Evolutionary conservation across 441 rosid genomes (phyloP).

Genomic region (Adansonia gregorii): DNA sequence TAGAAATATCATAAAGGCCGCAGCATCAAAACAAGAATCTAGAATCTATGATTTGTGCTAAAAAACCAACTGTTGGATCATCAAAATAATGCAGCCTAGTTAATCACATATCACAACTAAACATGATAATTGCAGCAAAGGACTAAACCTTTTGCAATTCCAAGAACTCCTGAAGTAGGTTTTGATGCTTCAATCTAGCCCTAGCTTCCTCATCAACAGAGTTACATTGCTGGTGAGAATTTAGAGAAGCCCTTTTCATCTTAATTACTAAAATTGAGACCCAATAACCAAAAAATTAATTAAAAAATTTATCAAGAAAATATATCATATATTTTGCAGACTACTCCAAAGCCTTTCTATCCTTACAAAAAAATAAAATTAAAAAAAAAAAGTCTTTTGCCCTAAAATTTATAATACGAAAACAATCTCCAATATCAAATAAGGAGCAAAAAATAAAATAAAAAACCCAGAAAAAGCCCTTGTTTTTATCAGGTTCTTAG

Average conservation of each 20-base stretch:
- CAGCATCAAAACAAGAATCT: neutral
- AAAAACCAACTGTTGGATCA: neutral
- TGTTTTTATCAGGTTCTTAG: neutral
- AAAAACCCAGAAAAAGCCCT: slow-evolving; percentile 16
- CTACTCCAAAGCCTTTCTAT: neutral
- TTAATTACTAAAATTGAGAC: slow-evolving; percentile 26
- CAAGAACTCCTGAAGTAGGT: slow-evolving; percentile 44
- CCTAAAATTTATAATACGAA: neutral
- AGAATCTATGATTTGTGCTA: neutral
- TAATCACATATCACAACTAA: slow-evolving; percentile 8
- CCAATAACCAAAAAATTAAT: slow-evolving; percentile 5
- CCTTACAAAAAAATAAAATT: neutral
- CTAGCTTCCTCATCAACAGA: slow-evolving; percentile 34
- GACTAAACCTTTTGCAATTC: slow-evolving; percentile 50
- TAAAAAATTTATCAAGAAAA: neutral
- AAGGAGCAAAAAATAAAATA: neutral
- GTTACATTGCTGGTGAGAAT: slow-evolving; percentile 27
- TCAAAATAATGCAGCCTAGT: slow-evolving; percentile 1
- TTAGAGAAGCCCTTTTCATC: slow-evolving; percentile 38
- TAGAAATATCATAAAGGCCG: neutral
- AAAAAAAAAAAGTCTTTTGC: no score
- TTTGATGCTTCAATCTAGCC: slow-evolving; percentile 40
- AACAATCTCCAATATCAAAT: neutral
- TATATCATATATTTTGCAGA: neutral
- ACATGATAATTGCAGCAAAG: slow-evolving; percentile 15